Base-by-base conservation (phyloP, 352 stramenopile species). In the Pythium volutum region DNA sequence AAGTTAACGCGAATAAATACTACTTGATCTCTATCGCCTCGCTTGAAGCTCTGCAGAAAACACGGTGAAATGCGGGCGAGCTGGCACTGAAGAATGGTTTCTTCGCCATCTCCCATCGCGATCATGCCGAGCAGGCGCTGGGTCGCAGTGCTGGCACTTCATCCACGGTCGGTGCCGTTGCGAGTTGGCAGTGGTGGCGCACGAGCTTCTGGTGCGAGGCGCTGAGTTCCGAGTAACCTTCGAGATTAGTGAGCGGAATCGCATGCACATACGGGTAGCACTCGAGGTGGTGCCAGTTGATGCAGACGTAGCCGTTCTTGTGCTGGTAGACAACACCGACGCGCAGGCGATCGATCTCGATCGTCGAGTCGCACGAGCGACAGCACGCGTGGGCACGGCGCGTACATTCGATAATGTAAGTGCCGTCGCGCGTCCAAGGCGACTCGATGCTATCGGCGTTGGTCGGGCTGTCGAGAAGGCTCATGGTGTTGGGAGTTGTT, bases 231-330 rank as follows among this genome's bases (percentile, higher is more conserved):
- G 49, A 60, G 59, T 87, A 92, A 20, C 82, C 82, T 59, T 92
- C 82, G 33, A 92, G 71, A 52, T 76, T 82, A 27, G 69, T 41
- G n/a, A 90, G 63, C 36, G 78, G 77, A 39, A 92, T 88, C 49
- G 74, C 62, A 36, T 67, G 41, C 47, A 88, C 76, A 41, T 74
- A 66, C 59, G 77, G 74, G 64, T 89, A 92, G 71, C 82, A 92
- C 68, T 90, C 79, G 59, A 92, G 69, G 64, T 92, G 82, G 67
- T 92, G 80, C 82, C 82, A 92, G 67, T 92, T 90, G 64, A 92
- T 90, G 71, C 82, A 90, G 26, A 89, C 75, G 63, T 89, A 92
- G 62, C 82, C 82, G 57, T 89, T 89, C 66, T 79, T 79, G 65
- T 92, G 82, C 67, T 90, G 82, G 63, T 81, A 92, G 3, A 92